These are phyloP conservation scores for Entonaema liquescens DNA, from an alignment of 495 filamentous ascomycete species.

Conservation along the genomic window DNA sequence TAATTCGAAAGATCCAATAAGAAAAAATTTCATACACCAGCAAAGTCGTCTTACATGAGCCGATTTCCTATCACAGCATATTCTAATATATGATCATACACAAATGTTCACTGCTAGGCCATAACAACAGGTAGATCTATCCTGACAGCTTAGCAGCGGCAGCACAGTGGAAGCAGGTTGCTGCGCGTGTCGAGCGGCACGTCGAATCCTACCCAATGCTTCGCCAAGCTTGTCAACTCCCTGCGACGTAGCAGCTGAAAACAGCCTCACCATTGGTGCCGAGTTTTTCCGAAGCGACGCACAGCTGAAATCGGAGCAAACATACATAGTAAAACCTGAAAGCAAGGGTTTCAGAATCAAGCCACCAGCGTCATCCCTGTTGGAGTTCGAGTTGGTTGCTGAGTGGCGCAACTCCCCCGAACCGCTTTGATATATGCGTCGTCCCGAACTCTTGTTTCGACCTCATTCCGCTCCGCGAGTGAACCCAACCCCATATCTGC, in stretches of 20 bases:
- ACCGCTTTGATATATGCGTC: slow-evolving; percentile 7
- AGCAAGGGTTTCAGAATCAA: slow-evolving; percentile 18
- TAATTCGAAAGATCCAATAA: neutral
- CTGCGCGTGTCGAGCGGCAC: slow-evolving; percentile 3
- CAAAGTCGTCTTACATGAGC: neutral
- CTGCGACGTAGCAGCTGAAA: slow-evolving; percentile 31
- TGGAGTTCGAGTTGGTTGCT: slow-evolving; percentile 1
- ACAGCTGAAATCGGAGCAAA: slow-evolving; percentile 3
- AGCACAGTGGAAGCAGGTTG: neutral
- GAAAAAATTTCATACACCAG: neutral
- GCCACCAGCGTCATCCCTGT: neutral
- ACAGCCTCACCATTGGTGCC: slow-evolving; percentile 11
- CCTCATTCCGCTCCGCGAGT: slow-evolving; percentile 11
- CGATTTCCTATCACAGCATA: neutral
- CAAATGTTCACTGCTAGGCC: neutral
- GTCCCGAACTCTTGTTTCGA: slow-evolving; percentile 31
- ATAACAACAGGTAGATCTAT: neutral
- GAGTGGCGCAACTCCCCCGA: slow-evolving; percentile 15
- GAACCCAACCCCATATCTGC: too few relatives aligned
- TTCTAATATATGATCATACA: neutral
- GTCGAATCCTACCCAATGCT: slow-evolving; percentile 10
- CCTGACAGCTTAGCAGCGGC: neutral
- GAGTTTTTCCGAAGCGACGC: slow-evolving; percentile 12
- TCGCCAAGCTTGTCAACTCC: slow-evolving; percentile 17
- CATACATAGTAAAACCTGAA: slow-evolving; percentile 1